phyloP scores from a whole-genome alignment of 805 yeast species.

The Candida insectorum region DNA sequence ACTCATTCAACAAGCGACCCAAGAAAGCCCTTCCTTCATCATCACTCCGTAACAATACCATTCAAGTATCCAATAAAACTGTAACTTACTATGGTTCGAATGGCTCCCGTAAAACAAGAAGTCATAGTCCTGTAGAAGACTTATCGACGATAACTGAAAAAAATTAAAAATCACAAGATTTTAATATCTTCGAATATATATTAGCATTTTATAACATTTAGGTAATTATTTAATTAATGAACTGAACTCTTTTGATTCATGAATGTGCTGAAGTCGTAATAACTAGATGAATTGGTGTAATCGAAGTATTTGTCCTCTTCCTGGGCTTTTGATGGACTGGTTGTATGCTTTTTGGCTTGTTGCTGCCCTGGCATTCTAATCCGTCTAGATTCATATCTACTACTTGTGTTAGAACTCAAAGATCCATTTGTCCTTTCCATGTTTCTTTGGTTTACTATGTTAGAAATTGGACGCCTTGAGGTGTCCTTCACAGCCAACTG shows the following conservation, averaged over 20 bases:
- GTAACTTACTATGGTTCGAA: constrained; percentile 33
- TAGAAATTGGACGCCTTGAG: neutral
- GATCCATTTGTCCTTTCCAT: constrained; percentile 6
- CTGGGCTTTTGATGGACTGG: constrained; percentile 4
- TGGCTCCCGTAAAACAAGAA: neutral
- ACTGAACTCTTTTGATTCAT: constrained; percentile 24
- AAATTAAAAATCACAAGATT: constrained; percentile 1
- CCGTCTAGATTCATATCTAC: constrained; percentile 16
- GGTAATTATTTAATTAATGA: neutral
- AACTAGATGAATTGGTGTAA: constrained; percentile 19
- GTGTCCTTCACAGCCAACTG: constrained; percentile 11
- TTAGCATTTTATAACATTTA: neutral
- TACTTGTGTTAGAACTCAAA: constrained; percentile 8
- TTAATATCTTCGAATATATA: neutral
- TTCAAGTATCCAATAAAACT: constrained; percentile 35
- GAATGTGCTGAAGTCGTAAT: constrained; percentile 36
- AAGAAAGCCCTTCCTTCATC: constrained; percentile 19
- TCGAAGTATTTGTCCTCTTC: constrained; percentile 29
- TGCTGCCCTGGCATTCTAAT: constrained; percentile 6
- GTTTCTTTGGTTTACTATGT: constrained; percentile 4
- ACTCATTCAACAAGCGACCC: constrained; percentile 39
- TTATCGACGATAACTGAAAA: constrained; percentile 6
- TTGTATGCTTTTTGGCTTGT: neutral
- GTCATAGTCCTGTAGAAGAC: constrained; percentile 3
- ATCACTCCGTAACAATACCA: constrained; percentile 22